Base-by-base conservation (phyloP, 2,329 filamentous ascomycete species). In the Fusarium abutilonis region DNA sequence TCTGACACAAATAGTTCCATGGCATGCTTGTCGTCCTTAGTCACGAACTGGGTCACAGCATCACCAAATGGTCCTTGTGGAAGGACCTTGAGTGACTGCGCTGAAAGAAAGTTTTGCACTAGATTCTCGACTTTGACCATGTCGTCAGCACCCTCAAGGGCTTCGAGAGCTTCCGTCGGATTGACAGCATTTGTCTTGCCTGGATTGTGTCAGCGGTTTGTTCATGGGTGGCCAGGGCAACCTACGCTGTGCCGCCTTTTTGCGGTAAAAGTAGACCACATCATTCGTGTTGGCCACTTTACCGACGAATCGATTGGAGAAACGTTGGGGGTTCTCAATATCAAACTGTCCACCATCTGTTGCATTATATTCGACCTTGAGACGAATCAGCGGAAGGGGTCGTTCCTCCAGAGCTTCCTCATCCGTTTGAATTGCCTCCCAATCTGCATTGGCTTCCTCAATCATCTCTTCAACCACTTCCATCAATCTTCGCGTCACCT, bases 261-360 rank as follows among this genome's bases (percentile, higher is more conserved):
- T 97, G 52, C 92, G 87, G 75, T 97, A 89, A 73, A 96, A 98
- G 70, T 94, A 90, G 1, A 99, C 88, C 1, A 99, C 92, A 69
- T 99, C 95, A 67, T 93, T 96, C 9, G 89, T 88, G 72, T 99
- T 99, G 56, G 95, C 95, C 1, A 99, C 94, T 71, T 87, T 91
- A n/a, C 88, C 90, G 1, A 90, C 84, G 68, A 98, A 99, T 3
- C 93, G 86, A 73, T 96, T 96, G 0, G 94, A 98, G 71, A 98
- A 97, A 9, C 95, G 88, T 73, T 98, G 95, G 0, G 95, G 93
- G 60, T 99, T 99, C 74, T 98, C 95, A 63, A 90, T 89, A 66
- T 98, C 91, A 70, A 92, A 99, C 32, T 87, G 86, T 13, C 92
- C 91, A 4, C 92, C 93, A 40, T 96, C 92, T 0, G 90, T 90